Evolutionary conservation across 305 asterid genomes (phyloP), one percentile per base, ranked within the genome.

Genomic region (Rubia occidens): DNA sequence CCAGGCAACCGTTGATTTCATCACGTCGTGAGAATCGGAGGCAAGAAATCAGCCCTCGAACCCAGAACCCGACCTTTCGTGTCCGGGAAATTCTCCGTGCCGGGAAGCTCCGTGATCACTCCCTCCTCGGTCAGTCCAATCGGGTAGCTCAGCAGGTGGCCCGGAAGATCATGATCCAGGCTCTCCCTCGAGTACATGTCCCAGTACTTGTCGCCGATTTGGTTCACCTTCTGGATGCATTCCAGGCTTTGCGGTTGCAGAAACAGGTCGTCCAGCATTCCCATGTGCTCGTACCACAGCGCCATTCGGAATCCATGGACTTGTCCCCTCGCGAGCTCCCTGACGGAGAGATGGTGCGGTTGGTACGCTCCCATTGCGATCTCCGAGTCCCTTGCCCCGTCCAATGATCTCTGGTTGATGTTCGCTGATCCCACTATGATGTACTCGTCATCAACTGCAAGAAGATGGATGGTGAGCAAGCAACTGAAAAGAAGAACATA

Each of bases 381-480:
- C 74, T 91, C 95, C 0, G 96, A 87, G 55, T 91, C 97, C 67
- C 97, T 78, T 0, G 94, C 82, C 1, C 97, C 97, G 51, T 89
- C 97, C 95, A 91, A 82, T 44, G 96, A 89, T 72, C 97, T 76
- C 73, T 91, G 96, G 89, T 91, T 91, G 79, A 91, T 91, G 75
- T 89, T 91, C 4, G 97, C 95, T 0, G 96, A 89, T 72, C 97
- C 97, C 0, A 89, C 51, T 39, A 89, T 91, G 72, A 86, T 89
- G 80, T 89, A 91, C 70, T 89, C 94, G 18, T 91, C 97, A 64
- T 89, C 97, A 61, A 89, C 96, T 91, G 87, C 84, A 80, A 71
- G 20, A 72, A 6, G 60, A 39, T 51, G 11, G 51, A 2, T 45
- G 5, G 37, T 32, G 37, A 32, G 37, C 5, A 4, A 32, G 37